Conservation (phyloP, 164 flowering plant genomes). For the Vitis labrusca region DNA sequence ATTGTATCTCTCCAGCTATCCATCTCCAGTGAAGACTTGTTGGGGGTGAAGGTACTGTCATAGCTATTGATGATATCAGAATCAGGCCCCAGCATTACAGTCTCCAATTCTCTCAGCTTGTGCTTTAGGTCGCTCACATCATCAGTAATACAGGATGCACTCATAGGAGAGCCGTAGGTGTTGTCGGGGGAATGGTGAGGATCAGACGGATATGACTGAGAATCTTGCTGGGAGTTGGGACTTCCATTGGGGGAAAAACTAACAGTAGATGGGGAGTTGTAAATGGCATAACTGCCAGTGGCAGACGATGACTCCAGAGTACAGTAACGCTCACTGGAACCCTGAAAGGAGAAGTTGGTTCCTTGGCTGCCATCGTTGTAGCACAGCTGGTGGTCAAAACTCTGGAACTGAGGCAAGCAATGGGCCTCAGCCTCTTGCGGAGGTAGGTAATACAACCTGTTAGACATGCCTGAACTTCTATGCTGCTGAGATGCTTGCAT, state of each 20-base stretch:
- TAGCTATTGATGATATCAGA: slow-evolving; percentile 24
- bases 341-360: slow-evolving; percentile 14
- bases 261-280: slow-evolving; percentile 30
- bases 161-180: slow-evolving; percentile 33
- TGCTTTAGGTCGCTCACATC: slow-evolving; percentile 42
- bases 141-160: slow-evolving; percentile 50
- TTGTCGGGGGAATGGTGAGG: slow-evolving; percentile 27
- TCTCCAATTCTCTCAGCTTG: slow-evolving; percentile 56
- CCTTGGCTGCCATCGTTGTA: slow-evolving; percentile 23
- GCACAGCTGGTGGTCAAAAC: slow-evolving; percentile 18
- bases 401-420: slow-evolving; percentile 32
- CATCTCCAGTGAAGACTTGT: slow-evolving; percentile 24
- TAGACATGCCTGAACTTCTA: slow-evolving; percentile 30
- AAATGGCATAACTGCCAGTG: slow-evolving; percentile 12
- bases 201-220: slow-evolving; percentile 23
- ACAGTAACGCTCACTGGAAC: slow-evolving; percentile 25
- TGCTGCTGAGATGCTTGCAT: slow-evolving; percentile 27
- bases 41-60: slow-evolving; percentile 11
- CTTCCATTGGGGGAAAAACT: slow-evolving; percentile 34
- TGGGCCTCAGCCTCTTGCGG: slow-evolving; percentile 27
- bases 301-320: slow-evolving; percentile 51
- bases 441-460: slow-evolving; percentile 25
- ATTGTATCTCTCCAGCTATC: slow-evolving; percentile 32
- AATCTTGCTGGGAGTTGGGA: slow-evolving; percentile 42
- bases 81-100: slow-evolving; percentile 61